phyloP scores from a whole-genome alignment of 371 early-diverging fungal genomes.

The Mortierella sp. region DNA sequence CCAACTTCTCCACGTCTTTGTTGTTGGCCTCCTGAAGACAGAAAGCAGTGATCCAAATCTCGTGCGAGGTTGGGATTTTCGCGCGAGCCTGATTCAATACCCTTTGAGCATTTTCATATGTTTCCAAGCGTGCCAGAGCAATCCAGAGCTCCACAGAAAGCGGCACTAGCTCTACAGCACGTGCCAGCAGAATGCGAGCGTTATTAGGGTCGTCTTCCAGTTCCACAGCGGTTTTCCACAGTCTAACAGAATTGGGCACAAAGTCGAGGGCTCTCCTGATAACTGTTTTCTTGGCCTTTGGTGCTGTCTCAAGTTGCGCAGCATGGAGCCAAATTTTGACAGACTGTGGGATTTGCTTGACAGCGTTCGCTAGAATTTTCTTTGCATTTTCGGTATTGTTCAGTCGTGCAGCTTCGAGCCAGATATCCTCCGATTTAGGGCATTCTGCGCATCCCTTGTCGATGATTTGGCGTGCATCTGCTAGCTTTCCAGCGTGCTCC shows the following conservation, averaged over 20 bases:
- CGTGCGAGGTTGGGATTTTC: conserved; percentile 89
- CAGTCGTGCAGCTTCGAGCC: conserved; percentile 96
- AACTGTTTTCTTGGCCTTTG: conserved; percentile 83
- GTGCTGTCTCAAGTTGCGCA: conserved; percentile 86
- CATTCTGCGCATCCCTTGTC: conserved; percentile 95
- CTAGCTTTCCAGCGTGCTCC: conserved; percentile 89
- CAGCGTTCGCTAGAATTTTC: conserved; percentile 91
- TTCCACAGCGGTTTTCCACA: conserved; percentile 94
- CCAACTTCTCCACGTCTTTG: conserved; percentile 75
- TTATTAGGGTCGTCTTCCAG: conserved; percentile 95
- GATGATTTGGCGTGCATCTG: conserved; percentile 87
- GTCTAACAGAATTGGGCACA: conserved; percentile 90
- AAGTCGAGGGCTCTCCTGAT: conserved; percentile 95
- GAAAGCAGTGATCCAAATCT: conserved; percentile 96
- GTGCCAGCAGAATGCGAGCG: conserved; percentile 89
- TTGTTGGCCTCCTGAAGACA: conserved; percentile 89
- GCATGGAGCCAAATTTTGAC: conserved; percentile 96
- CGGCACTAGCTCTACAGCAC: conserved; percentile 95
- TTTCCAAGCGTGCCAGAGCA: conserved; percentile 92
- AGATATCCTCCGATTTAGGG: conserved; percentile 93
- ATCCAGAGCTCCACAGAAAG: conserved; percentile 95
- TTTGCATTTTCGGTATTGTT: conserved; percentile 89
- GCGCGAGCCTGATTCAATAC: conserved; percentile 93
- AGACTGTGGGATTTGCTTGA: conserved; percentile 89
- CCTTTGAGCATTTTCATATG: conserved; percentile 89